Evolutionary conservation across 2,329 filamentous ascomycete genomes (phyloP).

Genomic region (Elsinoe ampelina): DNA sequence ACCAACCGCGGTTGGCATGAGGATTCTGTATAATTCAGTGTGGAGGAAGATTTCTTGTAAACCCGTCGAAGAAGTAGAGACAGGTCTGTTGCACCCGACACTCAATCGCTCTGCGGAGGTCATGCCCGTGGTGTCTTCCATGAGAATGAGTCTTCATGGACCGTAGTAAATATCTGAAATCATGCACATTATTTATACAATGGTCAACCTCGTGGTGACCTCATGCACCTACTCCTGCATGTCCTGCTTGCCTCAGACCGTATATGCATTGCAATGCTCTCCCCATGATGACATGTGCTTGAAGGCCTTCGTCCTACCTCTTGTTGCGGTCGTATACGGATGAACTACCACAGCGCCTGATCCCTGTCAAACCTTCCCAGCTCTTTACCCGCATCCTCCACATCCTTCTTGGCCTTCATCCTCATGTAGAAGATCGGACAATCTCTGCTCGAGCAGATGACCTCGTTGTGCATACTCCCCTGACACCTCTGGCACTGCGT

Average conservation of each 20-base stretch:
- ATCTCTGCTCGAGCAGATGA: slow-evolving; percentile 92
- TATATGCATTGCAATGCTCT: no score
- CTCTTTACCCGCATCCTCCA: slow-evolving; percentile 90
- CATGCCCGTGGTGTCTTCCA: no score
- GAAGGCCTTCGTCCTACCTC: no score
- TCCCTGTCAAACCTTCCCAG: slow-evolving; percentile 82
- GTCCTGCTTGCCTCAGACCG: no score
- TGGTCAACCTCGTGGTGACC: background rate
- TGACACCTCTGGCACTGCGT: slow-evolving; percentile 97
- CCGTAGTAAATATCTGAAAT: background rate
- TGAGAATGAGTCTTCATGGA: background rate
- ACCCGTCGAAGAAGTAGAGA: no score
- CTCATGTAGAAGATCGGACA: slow-evolving; percentile 99
- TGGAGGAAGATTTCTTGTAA: no score
- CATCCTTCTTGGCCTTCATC: slow-evolving; percentile 99
- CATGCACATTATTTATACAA: slow-evolving; percentile 3
- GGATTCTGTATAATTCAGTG: no score
- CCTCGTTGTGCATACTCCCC: slow-evolving; percentile 95
- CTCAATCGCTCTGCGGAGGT: no score
- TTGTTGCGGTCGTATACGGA: background rate
- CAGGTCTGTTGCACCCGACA: no score
- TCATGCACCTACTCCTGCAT: background rate
- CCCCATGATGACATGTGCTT: no score
- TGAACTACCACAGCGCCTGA: slow-evolving; percentile 53
- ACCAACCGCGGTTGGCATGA: no score